Evolutionary conservation across 106 monocot species (phyloP), one percentile per base, ranked within the genome.

Genomic region (Platanthera zijinensis): DNA sequence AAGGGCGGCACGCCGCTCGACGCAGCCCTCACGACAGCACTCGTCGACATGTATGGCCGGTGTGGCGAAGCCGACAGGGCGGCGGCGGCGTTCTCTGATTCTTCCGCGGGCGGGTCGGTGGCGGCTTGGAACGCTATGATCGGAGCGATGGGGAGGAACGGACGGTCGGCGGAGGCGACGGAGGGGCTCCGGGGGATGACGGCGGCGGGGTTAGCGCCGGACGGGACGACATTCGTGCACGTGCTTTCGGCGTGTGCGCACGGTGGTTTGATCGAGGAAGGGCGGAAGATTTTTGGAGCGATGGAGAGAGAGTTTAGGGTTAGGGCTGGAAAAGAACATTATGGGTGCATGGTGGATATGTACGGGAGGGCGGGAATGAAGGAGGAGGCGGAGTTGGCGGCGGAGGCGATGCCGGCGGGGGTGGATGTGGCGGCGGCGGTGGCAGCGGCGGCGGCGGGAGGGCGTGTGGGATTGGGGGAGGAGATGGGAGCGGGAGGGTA

Each of bases 21-120:
- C 46, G 30, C 13, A 22, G 48, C 69, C 15, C 48, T 78, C 14
- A 11, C 17, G 51, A 78, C 78, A 13, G 72, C 61, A 18, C 77
- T 83, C 11, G 48, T 83, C 2, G 83, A 83, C 74, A 78, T 83
- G 83, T 83, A 83, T 25, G 78, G 83, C 50, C 64, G 51, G 30
- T 83, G 83, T 28, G 83, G 83, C 8, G 74, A 78, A 8, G 67
- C 11, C 0, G 25, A 46, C 46, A 18, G 14, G 5, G 78, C 83
- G 7, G 14, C 68, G 8, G 13, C 46, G 50, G 76, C 66, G 18
- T 83, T 78, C 57, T 69, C 45, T 5, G 51, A 46, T 1, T 21
- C 52, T 52, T 3, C 15, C 10, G n/a, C 45, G 13, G 75, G 48
- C 5, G 12, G 10, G 21, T 74, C 12, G 6, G 11, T 57, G 9